Evolutionary conservation across 371 early-diverging fungal genomes (phyloP), one percentile per base, ranked within the genome.

Genomic region (Haplosporangium sp.): DNA sequence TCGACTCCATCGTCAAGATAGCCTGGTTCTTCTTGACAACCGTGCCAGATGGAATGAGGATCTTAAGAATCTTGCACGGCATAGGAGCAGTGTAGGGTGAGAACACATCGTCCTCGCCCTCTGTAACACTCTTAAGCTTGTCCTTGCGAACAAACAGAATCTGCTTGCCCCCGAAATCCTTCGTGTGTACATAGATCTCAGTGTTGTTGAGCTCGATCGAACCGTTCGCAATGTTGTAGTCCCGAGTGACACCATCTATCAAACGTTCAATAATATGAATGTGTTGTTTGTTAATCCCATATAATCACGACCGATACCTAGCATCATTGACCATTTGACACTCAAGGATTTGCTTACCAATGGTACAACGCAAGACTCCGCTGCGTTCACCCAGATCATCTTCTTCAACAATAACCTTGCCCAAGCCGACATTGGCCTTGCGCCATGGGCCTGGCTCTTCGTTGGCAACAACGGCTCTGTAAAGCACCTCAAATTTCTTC

Each of bases 71-170:
- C 47, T 89, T 89, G 75, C 91, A 93, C 8, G 91, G 93, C 92
- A 93, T 93, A 1, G 91, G 89, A 1, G 93, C 85, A 16, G 86
- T 89, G 71, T 91, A 91, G n/a, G 90, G 86, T 3, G 90, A 85
- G n/a, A 88, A 89, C 80, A 62, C 56, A 45, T 75, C 81, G 37
- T 87, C 89, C 13, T 79, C 64, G 11, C 71, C 69, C 29, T 81
- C 81, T 9, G 83, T 61, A 5, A 82, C 65, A 47, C 84, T 85
- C 71, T 82, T 83, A 36, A 87, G 75, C 56, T 85, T 81, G 64
- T 87, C 86, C 14, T 83, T 68, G 55, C 86, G 87, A 42, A 71
- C 68, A 47, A 86, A 67, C 56, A 85, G 80, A 43, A 85, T 72
- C 58, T 85, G 89, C 56, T 86, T 81, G 51, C 79, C 79, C 6